These are phyloP conservation scores for Dispira simplex DNA, from an alignment of 192 early-diverging fungal species.

Conservation along the genomic window DNA sequence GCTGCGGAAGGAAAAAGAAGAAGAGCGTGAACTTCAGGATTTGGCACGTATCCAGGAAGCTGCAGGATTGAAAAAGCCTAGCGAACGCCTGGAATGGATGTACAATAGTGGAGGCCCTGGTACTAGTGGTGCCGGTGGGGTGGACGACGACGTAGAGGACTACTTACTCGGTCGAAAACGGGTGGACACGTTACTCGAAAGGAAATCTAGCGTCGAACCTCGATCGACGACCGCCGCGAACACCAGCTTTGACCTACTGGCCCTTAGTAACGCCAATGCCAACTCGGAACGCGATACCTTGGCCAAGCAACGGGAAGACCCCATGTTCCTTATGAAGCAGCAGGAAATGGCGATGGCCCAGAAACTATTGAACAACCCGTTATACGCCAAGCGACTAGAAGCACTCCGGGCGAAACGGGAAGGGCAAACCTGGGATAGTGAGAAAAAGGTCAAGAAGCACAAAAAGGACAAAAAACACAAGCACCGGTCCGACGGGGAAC, in stretches of 20 bases:
- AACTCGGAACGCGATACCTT: constrained; percentile 67
- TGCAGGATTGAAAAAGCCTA: constrained; percentile 36
- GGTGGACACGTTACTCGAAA: constrained; percentile 44
- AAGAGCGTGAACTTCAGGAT: constrained; percentile 80
- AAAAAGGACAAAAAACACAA: constrained; percentile 31
- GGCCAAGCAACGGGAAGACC: constrained; percentile 84
- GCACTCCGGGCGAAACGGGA: constrained; percentile 16
- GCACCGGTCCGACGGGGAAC: constrained; percentile 28
- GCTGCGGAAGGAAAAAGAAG: constrained; percentile 79
- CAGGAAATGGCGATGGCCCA: constrained; percentile 71
- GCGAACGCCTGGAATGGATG: constrained; percentile 93
- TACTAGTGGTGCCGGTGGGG: constrained; percentile 15
- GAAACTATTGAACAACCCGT: constrained; percentile 53
- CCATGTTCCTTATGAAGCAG: constrained; percentile 74
- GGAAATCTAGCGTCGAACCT: no score
- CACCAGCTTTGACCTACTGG: no score
- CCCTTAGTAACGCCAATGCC: constrained; percentile 44
- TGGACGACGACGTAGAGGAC: constrained; percentile 64
- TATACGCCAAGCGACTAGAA: constrained; percentile 39
- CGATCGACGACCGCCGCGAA: no score
- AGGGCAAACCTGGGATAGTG: constrained; percentile 14
- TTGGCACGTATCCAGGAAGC: constrained; percentile 62
- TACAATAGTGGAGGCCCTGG: constrained; percentile 47
- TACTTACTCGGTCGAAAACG: constrained; percentile 82
- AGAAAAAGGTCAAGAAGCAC: constrained; percentile 26